Percentiles rank a stretch among this genome's conserved stretches.
phyloP scores from a whole-genome alignment of 1,284 basidiomycete genomes.

The Acaromyces ingoldii region DNA sequence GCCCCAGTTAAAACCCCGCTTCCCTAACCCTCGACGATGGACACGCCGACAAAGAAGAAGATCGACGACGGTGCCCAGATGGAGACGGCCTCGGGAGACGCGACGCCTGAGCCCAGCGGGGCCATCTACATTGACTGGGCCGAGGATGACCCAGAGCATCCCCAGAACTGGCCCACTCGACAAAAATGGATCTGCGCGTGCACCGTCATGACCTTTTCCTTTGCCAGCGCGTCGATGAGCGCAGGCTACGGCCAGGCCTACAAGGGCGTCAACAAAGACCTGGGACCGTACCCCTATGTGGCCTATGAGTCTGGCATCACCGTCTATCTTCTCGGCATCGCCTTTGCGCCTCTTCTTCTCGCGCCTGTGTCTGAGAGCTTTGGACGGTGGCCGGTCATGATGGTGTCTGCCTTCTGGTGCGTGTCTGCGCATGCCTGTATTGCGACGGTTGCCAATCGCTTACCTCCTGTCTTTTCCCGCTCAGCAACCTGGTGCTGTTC shows the following conservation, averaged over 20 bases:
- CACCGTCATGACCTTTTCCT: background rate
- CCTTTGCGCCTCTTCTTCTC: conserved; percentile 28
- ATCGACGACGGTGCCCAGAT: too few relatives aligned
- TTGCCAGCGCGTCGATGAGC: background rate
- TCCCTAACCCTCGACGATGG: too few relatives aligned
- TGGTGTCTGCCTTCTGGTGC: conserved; percentile 5
- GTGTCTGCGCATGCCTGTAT: too few relatives aligned
- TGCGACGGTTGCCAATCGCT: too few relatives aligned
- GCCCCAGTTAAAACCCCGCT: too few relatives aligned
- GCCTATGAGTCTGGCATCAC: conserved; percentile 2
- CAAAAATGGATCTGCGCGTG: background rate
- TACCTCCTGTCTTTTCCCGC: too few relatives aligned
- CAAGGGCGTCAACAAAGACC: background rate
- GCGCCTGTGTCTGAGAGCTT: conserved; percentile 34
- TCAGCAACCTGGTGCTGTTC: too few relatives aligned
- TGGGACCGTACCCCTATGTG: background rate
- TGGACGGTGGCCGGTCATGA: conserved; percentile 28
- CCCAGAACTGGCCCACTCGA: background rate
- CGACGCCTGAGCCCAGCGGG: too few relatives aligned
- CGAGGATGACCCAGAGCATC: background rate
- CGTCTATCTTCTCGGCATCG: conserved; percentile 22
- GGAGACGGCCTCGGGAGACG: too few relatives aligned
- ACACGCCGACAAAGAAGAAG: too few relatives aligned
- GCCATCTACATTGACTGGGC: conserved; percentile 1
- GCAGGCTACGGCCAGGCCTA: background rate